These are phyloP conservation scores for Apiotrichum domesticum DNA, from an alignment of 1,284 basidiomycete genomes.

Conservation along the genomic window DNA sequence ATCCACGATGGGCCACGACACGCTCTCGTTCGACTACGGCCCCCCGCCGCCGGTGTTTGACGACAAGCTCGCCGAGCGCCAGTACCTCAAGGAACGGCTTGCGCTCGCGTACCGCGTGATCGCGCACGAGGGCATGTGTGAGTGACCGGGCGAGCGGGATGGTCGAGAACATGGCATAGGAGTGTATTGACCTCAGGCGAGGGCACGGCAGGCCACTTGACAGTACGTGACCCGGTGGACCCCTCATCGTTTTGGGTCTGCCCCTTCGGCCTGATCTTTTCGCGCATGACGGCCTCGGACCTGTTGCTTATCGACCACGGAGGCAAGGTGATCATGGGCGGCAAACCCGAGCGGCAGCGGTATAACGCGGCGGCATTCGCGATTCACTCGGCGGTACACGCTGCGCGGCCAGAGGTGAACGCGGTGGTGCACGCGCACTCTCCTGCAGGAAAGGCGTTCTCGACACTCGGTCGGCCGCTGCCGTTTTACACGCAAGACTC, in stretches of 20 bases:
- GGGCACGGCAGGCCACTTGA: slow-evolving; percentile 59
- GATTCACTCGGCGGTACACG: slow-evolving; percentile 57
- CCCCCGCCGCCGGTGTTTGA: slow-evolving; percentile 17
- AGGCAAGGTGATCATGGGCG: slow-evolving; percentile 51
- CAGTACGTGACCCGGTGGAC: slow-evolving; percentile 55
- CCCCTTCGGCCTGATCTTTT: slow-evolving; percentile 43
- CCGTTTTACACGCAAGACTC: slow-evolving; percentile 47
- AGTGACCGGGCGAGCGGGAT: neutral
- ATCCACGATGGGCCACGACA: neutral
- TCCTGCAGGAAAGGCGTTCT: slow-evolving; percentile 58
- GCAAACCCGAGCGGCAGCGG: slow-evolving; percentile 43
- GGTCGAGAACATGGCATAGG: neutral
- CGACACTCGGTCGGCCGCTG: slow-evolving; percentile 53
- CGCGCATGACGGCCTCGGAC: slow-evolving; percentile 51
- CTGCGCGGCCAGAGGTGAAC: slow-evolving; percentile 57
- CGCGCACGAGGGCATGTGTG: slow-evolving; percentile 52
- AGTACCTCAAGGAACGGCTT: slow-evolving; percentile 54
- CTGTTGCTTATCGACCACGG: slow-evolving; percentile 51
- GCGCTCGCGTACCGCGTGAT: slow-evolving; percentile 37
- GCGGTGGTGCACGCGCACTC: slow-evolving; percentile 64
- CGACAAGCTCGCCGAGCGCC: slow-evolving; percentile 40
- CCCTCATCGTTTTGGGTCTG: slow-evolving; percentile 43
- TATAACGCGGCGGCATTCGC: slow-evolving; percentile 54
- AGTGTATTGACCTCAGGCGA: slow-evolving; percentile 45
- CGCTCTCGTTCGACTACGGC: slow-evolving; percentile 20